Base-by-base conservation (phyloP, 352 stramenopile species). In the Phytophthora ohioensis region DNA sequence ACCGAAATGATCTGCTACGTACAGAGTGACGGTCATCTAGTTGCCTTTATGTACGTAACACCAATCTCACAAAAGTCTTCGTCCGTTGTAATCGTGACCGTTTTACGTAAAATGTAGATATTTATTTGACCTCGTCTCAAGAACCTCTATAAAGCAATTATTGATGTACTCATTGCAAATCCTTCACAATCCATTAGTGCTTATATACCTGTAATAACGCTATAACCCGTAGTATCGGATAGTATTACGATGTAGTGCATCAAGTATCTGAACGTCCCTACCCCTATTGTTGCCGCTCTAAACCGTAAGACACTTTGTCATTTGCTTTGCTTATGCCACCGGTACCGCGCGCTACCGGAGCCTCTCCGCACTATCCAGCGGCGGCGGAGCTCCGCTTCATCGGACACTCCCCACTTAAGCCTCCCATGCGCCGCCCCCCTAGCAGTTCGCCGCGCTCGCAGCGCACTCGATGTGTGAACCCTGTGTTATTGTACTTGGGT, bases 1-100 rank as follows among this genome's bases (percentile, higher is more conserved):
- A 52, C n/a, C 30, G 41, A 61, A 61, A 39, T 51, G 15, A 27
- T 27, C 21, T 27, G 21, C 32, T 38, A 31, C 47, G n/a, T 21
- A 21, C 59, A 57, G 67, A 74, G 45, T 74, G 67, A 70, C 47
- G 53, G 41, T 74, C 60, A 49, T 9, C 0, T 57, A 68, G 62
- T 71, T 75, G 49, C 56, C 34, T 57, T 66, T 64, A 57, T 69
- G 66, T 63, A 15, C 4, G 5, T 15, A 7, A 65, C 60, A 61
- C 32, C 10, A 69, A 57, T 9, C 49, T 3, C 60, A 34, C 59
- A 59, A 15, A 55, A 61, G 3, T 56, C 1, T 59, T 82, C 41
- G 34, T 82, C 0, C 75, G 75, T 87, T 67, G 36, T 30, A 34
- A 75, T 36, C 43, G 55, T 8, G 36, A 64, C 10, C 42, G 39